phyloP scores from a whole-genome alignment of 164 flowering plant genomes.

The Vitis riparia region DNA sequence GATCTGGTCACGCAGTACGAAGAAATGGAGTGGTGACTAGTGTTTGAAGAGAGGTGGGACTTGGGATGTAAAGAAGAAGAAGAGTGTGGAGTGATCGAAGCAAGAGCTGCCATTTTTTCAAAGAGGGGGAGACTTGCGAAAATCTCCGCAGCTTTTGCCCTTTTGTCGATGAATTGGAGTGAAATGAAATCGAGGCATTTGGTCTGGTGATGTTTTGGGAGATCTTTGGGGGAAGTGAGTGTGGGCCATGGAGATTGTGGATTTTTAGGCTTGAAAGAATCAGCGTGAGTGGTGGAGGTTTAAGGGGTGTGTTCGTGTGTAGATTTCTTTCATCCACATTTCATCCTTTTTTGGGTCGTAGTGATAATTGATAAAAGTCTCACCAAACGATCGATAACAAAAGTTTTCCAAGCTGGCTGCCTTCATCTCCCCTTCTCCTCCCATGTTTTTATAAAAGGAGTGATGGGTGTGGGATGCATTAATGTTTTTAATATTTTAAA shows the following conservation, averaged over 20 bases:
- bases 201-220: slow-evolving; percentile 1
- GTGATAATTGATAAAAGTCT: too few relatives aligned
- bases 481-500: too few relatives aligned
- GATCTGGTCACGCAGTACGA: slow-evolving; percentile 14
- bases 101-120: slow-evolving; percentile 37
- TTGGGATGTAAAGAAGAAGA: slow-evolving; percentile 30
- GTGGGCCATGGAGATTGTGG: slow-evolving; percentile 20
- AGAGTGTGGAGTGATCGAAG: slow-evolving; percentile 32
- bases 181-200: not conserved
- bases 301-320: slow-evolving; percentile 4
- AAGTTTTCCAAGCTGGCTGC: too few relatives aligned
- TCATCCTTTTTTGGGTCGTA: not conserved
- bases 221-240: not conserved
- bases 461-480: too few relatives aligned
- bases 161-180: not conserved
- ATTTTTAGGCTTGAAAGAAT: slow-evolving; percentile 36
- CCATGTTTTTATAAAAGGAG: too few relatives aligned
- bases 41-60: slow-evolving; percentile 25
- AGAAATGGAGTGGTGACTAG: slow-evolving; percentile 13
- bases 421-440: too few relatives aligned
- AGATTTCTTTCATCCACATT: slow-evolving; percentile 28
- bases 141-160: too few relatives aligned
- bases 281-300: slow-evolving; percentile 61
- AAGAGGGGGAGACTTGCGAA: too few relatives aligned
- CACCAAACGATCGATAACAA: too few relatives aligned